Base-by-base conservation (phyloP, 2,329 filamentous ascomycete species). In the Zasmidium cellare region DNA sequence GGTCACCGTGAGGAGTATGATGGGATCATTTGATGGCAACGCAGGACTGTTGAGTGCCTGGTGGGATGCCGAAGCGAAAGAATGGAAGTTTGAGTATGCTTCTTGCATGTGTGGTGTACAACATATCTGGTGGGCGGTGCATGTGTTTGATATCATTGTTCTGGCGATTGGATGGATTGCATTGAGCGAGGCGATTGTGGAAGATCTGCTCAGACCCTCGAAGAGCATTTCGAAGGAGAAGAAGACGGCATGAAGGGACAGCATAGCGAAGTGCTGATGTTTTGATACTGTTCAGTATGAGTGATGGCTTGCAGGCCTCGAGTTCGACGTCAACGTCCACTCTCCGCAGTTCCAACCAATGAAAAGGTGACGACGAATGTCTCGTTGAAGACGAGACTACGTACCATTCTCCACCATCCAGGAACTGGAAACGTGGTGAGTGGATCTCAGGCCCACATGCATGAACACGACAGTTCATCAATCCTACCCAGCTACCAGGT, bases 1-100 rank as follows among this genome's bases (percentile, higher is more conserved):
- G 75, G 86, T 97, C 63, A 99, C 94, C 0, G 89, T 99, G 1
- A 87, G 92, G 58, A 96, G 91, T 74, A 97, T 99, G 92, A 99
- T 99, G 94, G 94, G 94, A 56, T 90, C 90, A 56, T 99, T 89
- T 74, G 88, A 86, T n/a, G 94, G 94, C 19, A 94, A 97, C 71
- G 91, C 92, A 0, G 94, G 92, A 0, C 79, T 99, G 45, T 76
- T 99, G 44, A 94, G 89, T 61, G 82, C 90, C 0, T 99, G 93
- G 93, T 97, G 93, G 70, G 91, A 97, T 72, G 74, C 83, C 56
- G 78, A 81, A 2, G 74, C 75, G 1, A 87, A 85, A 80, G 85
- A 89, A 72, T 99, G 94, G 94, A 82, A 82, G 63, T 90, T 90
- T 65, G 90, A 93, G 66, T 94, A 94, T 66, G 80, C 79, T 9